Evolutionary conservation across 2,329 filamentous ascomycete genomes (phyloP).

Genomic region (Trichoderma sp.): DNA sequence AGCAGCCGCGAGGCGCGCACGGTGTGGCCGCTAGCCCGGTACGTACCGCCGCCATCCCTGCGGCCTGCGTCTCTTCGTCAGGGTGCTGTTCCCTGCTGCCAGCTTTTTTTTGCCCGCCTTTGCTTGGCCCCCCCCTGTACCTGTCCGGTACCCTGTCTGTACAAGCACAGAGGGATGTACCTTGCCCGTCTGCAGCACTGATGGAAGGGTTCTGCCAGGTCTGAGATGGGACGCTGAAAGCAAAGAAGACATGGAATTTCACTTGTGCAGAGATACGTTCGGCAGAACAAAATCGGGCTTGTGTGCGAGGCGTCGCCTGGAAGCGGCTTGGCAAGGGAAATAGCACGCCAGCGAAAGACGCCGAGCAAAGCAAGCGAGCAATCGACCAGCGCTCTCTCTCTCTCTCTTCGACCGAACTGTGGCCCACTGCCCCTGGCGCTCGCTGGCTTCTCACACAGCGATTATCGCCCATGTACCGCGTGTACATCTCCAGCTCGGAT

Average conservation of each 20-base stretch:
- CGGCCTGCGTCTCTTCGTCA: neutral
- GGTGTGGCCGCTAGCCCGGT: slow-evolving; percentile 19
- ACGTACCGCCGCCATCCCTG: slow-evolving; percentile 21
- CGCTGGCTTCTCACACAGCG: neutral
- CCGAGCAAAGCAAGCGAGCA: slow-evolving; percentile 10
- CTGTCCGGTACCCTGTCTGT: too few relatives aligned
- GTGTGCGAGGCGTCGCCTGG: too few relatives aligned
- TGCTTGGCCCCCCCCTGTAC: neutral
- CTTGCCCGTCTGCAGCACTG: too few relatives aligned
- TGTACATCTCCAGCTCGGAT: neutral
- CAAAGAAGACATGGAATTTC: too few relatives aligned
- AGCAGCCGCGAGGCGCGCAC: slow-evolving; percentile 25
- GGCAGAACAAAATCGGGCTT: too few relatives aligned
- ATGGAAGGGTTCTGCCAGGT: too few relatives aligned
- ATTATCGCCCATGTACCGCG: too few relatives aligned
- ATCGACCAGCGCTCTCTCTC: neutral
- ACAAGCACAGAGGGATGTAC: too few relatives aligned
- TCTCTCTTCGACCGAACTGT: neutral
- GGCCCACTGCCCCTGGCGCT: slow-evolving; percentile 4
- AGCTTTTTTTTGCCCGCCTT: neutral
- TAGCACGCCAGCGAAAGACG: neutral
- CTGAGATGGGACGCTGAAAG: too few relatives aligned
- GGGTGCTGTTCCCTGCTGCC: neutral
- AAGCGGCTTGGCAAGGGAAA: too few relatives aligned
- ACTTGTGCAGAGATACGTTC: too few relatives aligned